Base-by-base conservation (phyloP, 2,329 filamentous ascomycete species). In the Trichoderma simmonsii region DNA sequence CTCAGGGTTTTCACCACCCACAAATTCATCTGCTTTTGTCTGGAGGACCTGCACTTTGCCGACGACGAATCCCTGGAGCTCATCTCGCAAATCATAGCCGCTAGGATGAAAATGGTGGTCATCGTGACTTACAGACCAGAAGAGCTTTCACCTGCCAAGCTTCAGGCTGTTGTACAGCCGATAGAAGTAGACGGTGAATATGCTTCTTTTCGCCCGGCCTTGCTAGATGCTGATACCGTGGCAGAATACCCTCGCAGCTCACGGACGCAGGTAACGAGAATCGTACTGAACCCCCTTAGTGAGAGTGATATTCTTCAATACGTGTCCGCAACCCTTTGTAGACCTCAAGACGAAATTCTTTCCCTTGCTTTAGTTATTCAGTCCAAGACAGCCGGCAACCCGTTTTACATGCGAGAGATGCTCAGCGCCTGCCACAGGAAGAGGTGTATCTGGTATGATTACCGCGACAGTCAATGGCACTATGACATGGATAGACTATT, bases 371-470 rank as follows among this genome's bases (percentile, higher is more conserved):
- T 94, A 7, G 93, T 97, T 11, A 90, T 98, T 6, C 93, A 97
- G 79, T 94, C 95, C 77, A 97, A 96, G 82, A 95, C 93, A 9
- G 89, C 89, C 30, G 95, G 95, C 1, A 97, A 97, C 73, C 92
- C 94, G 0, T 98, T 97, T 77, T 97, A 96, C 77, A 92, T 97
- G 80, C 88, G 93, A 70, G 93, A 97, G 81, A 97, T 98, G 88
- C 87, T 98, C 5, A 93, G 93, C 77, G 91, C 92, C 3, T 97
- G 93, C 79, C 91, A 97, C 79, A 90, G 93, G 54, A 96, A 93
- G 78, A 91, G 91, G 75, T 97, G 93, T 79, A 92, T 98, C 64
- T 97, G 91, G 88, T 98, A 97, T 80, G 94, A 94, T 73, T 97
- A 96, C 86, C 90, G 90, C 76, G 89, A 92, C 74, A 93, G 90